Percentiles rank a stretch among this genome's conserved stretches.
Evolutionary conservation across 805 yeast genomes (phyloP).

Genomic region (Candida insectorum): DNA sequence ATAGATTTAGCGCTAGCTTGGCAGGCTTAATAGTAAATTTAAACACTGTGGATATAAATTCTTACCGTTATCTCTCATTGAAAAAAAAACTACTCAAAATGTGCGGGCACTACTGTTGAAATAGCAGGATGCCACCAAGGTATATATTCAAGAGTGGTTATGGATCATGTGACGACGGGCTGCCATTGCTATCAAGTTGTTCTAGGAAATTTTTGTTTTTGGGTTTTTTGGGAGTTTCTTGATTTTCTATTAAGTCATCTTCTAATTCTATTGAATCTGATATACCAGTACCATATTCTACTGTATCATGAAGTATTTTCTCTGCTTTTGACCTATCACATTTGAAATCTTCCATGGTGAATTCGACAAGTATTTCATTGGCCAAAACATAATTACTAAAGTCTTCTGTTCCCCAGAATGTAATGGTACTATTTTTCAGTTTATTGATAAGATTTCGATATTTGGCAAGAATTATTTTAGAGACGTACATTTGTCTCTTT

Average conservation of each 20-base stretch:
- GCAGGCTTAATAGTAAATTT: no score
- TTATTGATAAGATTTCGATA: slow-evolving; percentile 26
- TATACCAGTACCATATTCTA: slow-evolving; percentile 43
- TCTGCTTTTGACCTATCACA: slow-evolving; percentile 42
- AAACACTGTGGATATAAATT: no score
- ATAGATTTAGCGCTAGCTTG: no score
- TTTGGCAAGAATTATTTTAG: slow-evolving; percentile 36
- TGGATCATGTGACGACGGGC: no score
- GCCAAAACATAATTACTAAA: slow-evolving; percentile 60
- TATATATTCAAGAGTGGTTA: no score
- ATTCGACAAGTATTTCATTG: slow-evolving; percentile 54
- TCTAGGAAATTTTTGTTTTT: no score
- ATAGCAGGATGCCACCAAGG: no score
- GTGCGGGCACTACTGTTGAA: no score
- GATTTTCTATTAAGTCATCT: slow-evolving; percentile 18
- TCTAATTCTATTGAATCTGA: slow-evolving; percentile 28
- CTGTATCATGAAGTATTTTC: slow-evolving; percentile 43
- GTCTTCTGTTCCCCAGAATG: slow-evolving; percentile 59
- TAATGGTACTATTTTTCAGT: slow-evolving; percentile 41
- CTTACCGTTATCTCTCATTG: no score
- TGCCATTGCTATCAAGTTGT: no score
- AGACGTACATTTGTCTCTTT: slow-evolving; percentile 51
- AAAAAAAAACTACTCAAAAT: no score
- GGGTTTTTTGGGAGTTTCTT: neutral
- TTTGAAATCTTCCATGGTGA: slow-evolving; percentile 46